phyloP scores from a whole-genome alignment of 805 yeast genomes.

The Candida chauliodis region DNA sequence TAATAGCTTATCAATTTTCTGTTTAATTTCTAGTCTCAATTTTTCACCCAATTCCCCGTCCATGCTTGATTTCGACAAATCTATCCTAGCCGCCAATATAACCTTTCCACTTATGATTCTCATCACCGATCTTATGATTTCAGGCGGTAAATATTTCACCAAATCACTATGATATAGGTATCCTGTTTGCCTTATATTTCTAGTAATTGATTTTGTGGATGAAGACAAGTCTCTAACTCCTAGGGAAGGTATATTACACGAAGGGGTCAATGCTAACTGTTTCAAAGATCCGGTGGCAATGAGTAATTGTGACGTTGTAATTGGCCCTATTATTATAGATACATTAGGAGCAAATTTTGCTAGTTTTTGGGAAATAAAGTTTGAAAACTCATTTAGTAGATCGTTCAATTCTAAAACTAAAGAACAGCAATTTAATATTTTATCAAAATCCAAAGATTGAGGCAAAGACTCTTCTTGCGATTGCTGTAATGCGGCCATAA shows the following conservation, averaged over 20 bases:
- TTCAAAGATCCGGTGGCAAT: constrained; percentile 66
- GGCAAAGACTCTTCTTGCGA: constrained; percentile 26
- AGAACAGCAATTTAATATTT: constrained; percentile 44
- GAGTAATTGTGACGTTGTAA: constrained; percentile 69
- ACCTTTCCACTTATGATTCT: constrained; percentile 78
- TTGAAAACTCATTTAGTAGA: constrained; percentile 41
- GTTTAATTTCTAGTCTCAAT: constrained; percentile 57
- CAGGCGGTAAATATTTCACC: constrained; percentile 57
- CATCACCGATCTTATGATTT: constrained; percentile 63
- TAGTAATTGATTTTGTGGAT: constrained; percentile 20
- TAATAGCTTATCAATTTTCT: constrained; percentile 65
- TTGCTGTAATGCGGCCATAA: constrained; percentile 66
- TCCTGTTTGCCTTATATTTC: constrained; percentile 62
- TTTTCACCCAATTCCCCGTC: constrained; percentile 55
- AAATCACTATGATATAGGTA: constrained; percentile 59
- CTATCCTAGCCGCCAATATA: constrained; percentile 80
- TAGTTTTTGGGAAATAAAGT: constrained; percentile 55
- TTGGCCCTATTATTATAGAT: constrained; percentile 66
- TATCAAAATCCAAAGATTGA: constrained; percentile 27
- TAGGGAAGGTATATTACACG: constrained; percentile 79
- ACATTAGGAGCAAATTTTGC: constrained; percentile 75
- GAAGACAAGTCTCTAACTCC: constrained; percentile 51
- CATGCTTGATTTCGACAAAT: constrained; percentile 41
- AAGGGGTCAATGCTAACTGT: constrained; percentile 64
- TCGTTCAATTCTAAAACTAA: constrained; percentile 44